These are phyloP conservation scores for Alternaria sp. DNA, from an alignment of 2,329 filamentous ascomycete species.

Conservation along the genomic window DNA sequence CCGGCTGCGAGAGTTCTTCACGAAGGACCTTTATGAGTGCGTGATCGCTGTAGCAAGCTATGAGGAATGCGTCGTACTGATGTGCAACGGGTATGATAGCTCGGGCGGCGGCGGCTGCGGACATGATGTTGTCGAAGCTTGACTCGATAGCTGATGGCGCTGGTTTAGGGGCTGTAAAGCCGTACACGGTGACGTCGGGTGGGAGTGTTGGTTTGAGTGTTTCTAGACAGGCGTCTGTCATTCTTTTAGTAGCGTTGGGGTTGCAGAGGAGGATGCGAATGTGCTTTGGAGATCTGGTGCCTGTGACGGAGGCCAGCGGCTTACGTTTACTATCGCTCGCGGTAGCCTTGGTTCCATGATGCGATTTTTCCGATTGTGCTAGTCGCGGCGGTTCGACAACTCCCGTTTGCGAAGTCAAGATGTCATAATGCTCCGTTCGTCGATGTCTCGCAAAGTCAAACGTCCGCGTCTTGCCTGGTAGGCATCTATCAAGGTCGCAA, in stretches of 20 bases:
- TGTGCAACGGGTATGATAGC: slow-evolving; percentile 53
- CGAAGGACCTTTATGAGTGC: slow-evolving; percentile 55
- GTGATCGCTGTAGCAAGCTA: slow-evolving; percentile 59
- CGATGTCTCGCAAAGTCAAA: not conserved
- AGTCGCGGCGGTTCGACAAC: not conserved
- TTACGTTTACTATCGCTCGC: not conserved
- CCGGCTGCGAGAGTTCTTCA: slow-evolving; percentile 54
- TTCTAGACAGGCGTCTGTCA: not conserved
- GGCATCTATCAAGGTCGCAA: slow-evolving; percentile 55
- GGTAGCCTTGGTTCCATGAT: not conserved
- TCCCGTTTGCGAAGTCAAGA: not conserved
- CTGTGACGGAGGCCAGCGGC: not conserved
- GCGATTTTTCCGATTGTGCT: not conserved
- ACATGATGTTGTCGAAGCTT: slow-evolving; percentile 58
- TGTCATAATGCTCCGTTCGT: not conserved
- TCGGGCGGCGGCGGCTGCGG: slow-evolving; percentile 56
- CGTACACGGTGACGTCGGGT: slow-evolving; percentile 55
- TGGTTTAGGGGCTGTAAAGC: slow-evolving; percentile 58
- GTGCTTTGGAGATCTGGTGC: not conserved
- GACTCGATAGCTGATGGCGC: slow-evolving; percentile 60
- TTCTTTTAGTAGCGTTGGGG: not conserved
- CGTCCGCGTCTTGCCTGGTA: slow-evolving; percentile 41
- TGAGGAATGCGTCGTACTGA: slow-evolving; percentile 56
- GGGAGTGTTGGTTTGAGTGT: slow-evolving; percentile 44
- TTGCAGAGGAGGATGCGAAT: not conserved